Conservation (phyloP, 495 filamentous ascomycete genomes). For the Xylaria nigripes region DNA sequence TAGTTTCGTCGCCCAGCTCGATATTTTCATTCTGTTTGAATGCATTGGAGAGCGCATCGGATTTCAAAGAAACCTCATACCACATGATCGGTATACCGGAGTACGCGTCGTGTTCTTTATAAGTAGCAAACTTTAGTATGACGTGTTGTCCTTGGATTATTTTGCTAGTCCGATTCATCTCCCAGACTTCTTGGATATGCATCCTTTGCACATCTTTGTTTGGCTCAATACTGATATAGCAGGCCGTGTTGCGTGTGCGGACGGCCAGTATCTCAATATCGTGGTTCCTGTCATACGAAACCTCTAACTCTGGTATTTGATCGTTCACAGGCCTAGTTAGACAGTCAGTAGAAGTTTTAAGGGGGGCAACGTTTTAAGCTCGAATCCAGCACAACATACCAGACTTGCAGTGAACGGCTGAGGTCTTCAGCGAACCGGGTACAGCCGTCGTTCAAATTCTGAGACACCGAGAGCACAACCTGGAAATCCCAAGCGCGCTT, state of each 20-base stretch:
- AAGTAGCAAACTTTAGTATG: not conserved
- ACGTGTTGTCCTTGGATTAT: not conserved
- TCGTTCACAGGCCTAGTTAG: slow-evolving; percentile 7
- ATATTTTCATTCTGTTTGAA: slow-evolving; percentile 33
- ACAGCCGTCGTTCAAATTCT: slow-evolving; percentile 19
- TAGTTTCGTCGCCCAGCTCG: slow-evolving; percentile 31
- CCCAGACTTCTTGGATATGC: slow-evolving; percentile 37
- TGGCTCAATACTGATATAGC: not conserved
- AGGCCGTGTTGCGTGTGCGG: slow-evolving; percentile 27
- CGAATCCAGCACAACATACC: slow-evolving; percentile 23
- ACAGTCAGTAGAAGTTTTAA: not conserved
- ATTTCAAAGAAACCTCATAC: slow-evolving; percentile 37
- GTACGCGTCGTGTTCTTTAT: not conserved
- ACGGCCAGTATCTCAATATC: slow-evolving; percentile 20
- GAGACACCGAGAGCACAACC: slow-evolving; percentile 19
- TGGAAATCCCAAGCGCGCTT: slow-evolving; percentile 37
- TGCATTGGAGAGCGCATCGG: slow-evolving; percentile 16
- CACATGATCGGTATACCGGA: slow-evolving; percentile 21
- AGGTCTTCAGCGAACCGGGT: slow-evolving; percentile 26
- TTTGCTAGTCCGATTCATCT: slow-evolving; percentile 5
- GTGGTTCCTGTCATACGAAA: slow-evolving; percentile 16
- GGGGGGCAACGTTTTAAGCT: not conserved
- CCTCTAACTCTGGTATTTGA: slow-evolving; percentile 12
- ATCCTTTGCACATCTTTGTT: slow-evolving; percentile 13
- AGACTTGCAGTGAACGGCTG: slow-evolving; percentile 26